Evolutionary conservation across 345 rosid species (phyloP), one percentile per base, ranked within the genome.

Genomic region (Syzygium jambos): DNA sequence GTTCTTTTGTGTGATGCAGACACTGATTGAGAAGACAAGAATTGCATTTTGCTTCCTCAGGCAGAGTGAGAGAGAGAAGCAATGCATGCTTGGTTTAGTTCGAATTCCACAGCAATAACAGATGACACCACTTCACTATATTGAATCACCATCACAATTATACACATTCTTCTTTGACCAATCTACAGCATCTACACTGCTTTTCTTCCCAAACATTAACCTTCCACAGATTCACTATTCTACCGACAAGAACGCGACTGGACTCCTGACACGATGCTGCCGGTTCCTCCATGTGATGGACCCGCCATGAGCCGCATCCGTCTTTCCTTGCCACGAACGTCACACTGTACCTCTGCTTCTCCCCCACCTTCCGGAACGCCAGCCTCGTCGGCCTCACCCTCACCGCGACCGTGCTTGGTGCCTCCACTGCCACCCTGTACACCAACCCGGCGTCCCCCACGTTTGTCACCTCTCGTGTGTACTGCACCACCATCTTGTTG

Each of bases 231-330:
- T 34, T 73, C 14, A 1, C 49, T 0, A 19, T 34, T 34, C 13
- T 73, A 2, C 49, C 80, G 49, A 73, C 46, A 73, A 73, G 49
- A 73, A 73, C 14, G 94, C 91, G 56, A 96, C 89, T 2, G 99
- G 99, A 89, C 98, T 96, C 91, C 92, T 93, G 22, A 97, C 99
- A 88, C 89, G 30, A 95, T 93, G 52, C 97, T 92, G 85, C 98
- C 98, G 86, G 88, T 96, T 84, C 91, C 96, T 22, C 56, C 89
- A 91, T 49, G 90, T 90, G 27, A 85, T 87, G 85, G 90, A 85
- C 49, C 80, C 49, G 49, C 80, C 25, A 3, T 73, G 80, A 41
- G 78, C 83, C 86, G 87, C 84, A 29, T 86, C 86, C 13, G 52
- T 86, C 85, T 91, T 89, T 93, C 92, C 92, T 94, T 12, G 96